Percentiles rank a stretch among this genome's conserved stretches.
Conservation (phyloP, 306 rosid genomes). For the Castanea mollissima region DNA sequence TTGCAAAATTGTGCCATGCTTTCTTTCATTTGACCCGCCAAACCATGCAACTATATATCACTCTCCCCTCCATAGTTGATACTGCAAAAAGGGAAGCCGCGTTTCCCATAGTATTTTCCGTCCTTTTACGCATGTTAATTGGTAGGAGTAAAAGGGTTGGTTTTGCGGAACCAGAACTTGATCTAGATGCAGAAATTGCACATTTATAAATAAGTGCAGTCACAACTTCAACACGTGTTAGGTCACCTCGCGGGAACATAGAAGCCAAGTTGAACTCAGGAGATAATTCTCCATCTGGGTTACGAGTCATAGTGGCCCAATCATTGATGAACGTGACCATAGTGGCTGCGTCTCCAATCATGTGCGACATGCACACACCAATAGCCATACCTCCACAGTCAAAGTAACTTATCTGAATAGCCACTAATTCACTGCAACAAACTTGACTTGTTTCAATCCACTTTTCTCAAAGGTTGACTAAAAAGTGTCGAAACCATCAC, state of each 20-base stretch:
- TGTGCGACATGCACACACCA: slow-evolving; percentile 44
- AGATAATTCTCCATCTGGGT: background rate
- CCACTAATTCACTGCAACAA: background rate
- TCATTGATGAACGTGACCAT: slow-evolving; percentile 35
- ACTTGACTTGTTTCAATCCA: no score
- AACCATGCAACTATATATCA: slow-evolving; percentile 12
- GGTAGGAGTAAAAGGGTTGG: background rate
- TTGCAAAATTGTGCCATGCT: slow-evolving; percentile 9
- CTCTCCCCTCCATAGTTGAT: background rate
- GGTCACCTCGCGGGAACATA: slow-evolving; percentile 13
- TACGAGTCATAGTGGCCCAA: slow-evolving; percentile 42
- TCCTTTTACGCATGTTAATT: slow-evolving; percentile 31
- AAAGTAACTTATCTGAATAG: slow-evolving; percentile 39
- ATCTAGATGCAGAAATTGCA: slow-evolving; percentile 14
- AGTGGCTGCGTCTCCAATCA: slow-evolving; percentile 39
- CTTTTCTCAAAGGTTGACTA: no score
- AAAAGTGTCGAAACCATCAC: no score
- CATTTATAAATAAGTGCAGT: slow-evolving; percentile 29
- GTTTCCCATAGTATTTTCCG: slow-evolving; percentile 37
- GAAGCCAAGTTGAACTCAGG: slow-evolving; percentile 16
- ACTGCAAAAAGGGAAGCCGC: background rate
- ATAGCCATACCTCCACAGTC: slow-evolving; percentile 49
- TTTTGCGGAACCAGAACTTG: background rate
- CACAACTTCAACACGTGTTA: slow-evolving; percentile 44
- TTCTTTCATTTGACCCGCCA: slow-evolving; percentile 27